Evolutionary conservation across 1,284 basidiomycete genomes (phyloP), one percentile per base, ranked within the genome.

Genomic region (Ustilago esculenta): DNA sequence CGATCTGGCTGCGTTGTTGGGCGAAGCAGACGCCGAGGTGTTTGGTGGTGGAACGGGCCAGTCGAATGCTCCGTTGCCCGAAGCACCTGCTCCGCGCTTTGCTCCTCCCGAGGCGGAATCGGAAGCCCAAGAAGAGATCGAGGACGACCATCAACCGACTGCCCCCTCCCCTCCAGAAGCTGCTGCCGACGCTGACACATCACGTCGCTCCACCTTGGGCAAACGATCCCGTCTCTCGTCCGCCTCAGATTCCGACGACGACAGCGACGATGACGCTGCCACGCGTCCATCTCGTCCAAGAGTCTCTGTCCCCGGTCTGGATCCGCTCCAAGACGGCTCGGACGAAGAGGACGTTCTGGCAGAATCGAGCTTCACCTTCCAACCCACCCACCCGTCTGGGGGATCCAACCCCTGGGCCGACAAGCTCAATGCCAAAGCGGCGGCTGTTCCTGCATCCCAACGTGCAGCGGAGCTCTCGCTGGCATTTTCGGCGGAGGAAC

Each of bases 21-120:
- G 77, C 42, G 76, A 78, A 25, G 80, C 80, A 1, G 80, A 81
- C 42, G 79, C 77, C 20, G 73, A 78, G 37, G 57, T 68, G n/a
- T 66, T 81, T 40, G 73, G 73, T 12, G 59, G 32, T 15, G 76
- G 69, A 1, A 61, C 63, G 8, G 68, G 66, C 0, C 24, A 45
- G 37, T 24, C 43, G 2, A 48, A 24, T 9, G 33, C 21, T 1
- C 27, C 36, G 2, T 15, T 65, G 34, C 36, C 54, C 5, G 51
- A 57, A 2, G 45, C 69, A 0, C 53, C 69, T 11, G 57, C 53
- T 30, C 50, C 54, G 2, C 48, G 55, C 3, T 49, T 32, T 20
- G 61, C 61, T 5, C n/a, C 44, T 0, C 6, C 24, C 11, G 52
- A 40, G 24, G 47, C 23, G 29, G 36, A 35, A 29, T 6, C 27